Evolutionary conservation across 441 rosid genomes (phyloP), one percentile per base, ranked within the genome.

Genomic region (Heliophila coronopifolia): DNA sequence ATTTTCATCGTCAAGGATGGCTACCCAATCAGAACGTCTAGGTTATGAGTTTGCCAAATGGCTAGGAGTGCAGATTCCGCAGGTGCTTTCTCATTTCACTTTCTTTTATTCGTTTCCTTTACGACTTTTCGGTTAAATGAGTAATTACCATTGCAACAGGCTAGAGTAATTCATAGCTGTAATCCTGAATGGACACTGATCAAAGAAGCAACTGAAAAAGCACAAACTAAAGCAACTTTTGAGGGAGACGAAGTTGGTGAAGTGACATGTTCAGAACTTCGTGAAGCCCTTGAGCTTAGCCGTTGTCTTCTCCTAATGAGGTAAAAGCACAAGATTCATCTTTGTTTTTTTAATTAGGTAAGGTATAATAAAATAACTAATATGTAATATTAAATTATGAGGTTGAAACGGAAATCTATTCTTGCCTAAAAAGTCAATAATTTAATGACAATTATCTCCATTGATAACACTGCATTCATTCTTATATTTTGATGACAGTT

Each of bases 1-100:
- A 78, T 89, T 93, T 69, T 75, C 99, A n/a, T 93, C 99, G 3
- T 93, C 99, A 16, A 84, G 99, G 81, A 93, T 89, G 97, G 93
- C 99, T 66, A 86, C 95, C 1, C 97, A 89, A 60, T 93, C 99
- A 16, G 99, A 93, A 78, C 96, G 99, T 46, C 86, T 93, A 50
- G 99, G 99, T 58, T 93, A 89, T 66, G 99, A 93, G 76, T 84
- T 89, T 79, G 96, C 97, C 13, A 86, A 70, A 80, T 84, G 88
- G 89, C 73, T 93, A 31, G 97, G 97, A 4, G 79, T 93, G 54
- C 88, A 26, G 57, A 93, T 84, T 67, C 99, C 99, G 17, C 99
- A 93, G 99, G 99, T 93, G 40, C 48, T 47, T 36, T 32, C 17
- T 31, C 17, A 12, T 10, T 40, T 26, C 37, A 36, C 9, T 28